Conservation (phyloP, 2,329 filamentous ascomycete species). For the Trichoderma simmonsii region DNA sequence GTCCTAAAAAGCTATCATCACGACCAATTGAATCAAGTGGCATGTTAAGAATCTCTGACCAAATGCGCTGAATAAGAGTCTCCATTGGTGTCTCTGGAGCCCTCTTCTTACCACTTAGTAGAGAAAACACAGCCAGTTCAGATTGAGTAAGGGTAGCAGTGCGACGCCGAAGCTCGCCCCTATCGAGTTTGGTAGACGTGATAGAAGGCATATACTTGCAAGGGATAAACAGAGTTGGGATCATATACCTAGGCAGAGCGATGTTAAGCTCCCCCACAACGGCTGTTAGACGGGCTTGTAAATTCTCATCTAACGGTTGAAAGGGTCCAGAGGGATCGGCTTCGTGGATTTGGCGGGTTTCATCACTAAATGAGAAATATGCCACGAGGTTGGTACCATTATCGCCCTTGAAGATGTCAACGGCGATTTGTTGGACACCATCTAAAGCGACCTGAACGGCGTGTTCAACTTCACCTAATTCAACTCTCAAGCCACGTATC, state of each 20-base stretch:
- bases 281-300: slow-evolving; percentile 21
- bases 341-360: slow-evolving; percentile 2
- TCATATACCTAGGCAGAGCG: slow-evolving; percentile 22
- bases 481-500: slow-evolving; percentile 9
- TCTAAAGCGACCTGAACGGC: neutral
- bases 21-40: slow-evolving; percentile 16
- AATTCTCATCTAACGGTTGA: neutral
- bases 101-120: neutral
- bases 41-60: slow-evolving; percentile 20
- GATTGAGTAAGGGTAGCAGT: neutral
- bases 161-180: slow-evolving; percentile 4
- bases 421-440: slow-evolving; percentile 4
- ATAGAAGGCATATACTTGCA: slow-evolving; percentile 24
- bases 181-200: slow-evolving; percentile 23
- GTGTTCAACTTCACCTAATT: slow-evolving; percentile 18
- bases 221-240: slow-evolving; percentile 23
- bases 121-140: slow-evolving; percentile 3
- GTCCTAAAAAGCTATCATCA: slow-evolving; percentile 20
- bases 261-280: slow-evolving; percentile 17
- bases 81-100: slow-evolving; percentile 2
- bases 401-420: slow-evolving; percentile 11
- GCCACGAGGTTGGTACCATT: slow-evolving; percentile 7
- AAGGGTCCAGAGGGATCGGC: slow-evolving; percentile 17
- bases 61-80: slow-evolving; percentile 16
- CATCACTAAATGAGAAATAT: slow-evolving; percentile 14